Base-by-base conservation (phyloP, 371 early-diverging fungal species). In the Mucor racemosus region DNA sequence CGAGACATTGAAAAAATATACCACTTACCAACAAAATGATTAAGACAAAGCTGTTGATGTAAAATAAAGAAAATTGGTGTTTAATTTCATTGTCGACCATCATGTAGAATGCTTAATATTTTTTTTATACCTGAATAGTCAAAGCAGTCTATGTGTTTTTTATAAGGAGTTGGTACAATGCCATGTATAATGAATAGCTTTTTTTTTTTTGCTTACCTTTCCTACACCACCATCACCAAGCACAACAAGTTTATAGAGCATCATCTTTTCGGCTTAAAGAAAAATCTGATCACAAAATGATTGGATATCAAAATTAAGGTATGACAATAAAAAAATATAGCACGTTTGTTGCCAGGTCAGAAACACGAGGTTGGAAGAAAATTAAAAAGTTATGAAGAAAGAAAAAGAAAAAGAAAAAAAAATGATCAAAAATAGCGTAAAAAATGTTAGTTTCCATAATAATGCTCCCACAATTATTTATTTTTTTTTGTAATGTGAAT, bases 21-120 rank as follows among this genome's bases (percentile, higher is more conserved):
- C 9, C 7, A 62, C 63, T 74, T 82, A 86, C 86, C 91, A 56
- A 91, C 88, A 74, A 91, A 92, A 69, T 92, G 91, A 78, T 91
- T 90, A 44, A 90, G 70, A 68, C 92, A 92, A 40, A 92, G 79
- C 88, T 84, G 65, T 8, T 13, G 46, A 40, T 11, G 48, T 13
- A 44, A 10, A 17, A 38, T 36, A 36, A 35, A 50, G 40, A 50
- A 26, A 26, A 26, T 26, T 26, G 26, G 26, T 26, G 36, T 21
- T 15, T 9, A 21, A 57, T 48, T 39, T 42, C 7, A 58, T 19
- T 58, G 26, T 17, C 36, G 11, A 36, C 36, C 34, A 56, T n/a
- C 15, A 56, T 36, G 34, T 36, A n/a, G 33, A 35, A 7, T 9
- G 8, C 3, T 44, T 17, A 44, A 56, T 14, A 26, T 26, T 26